Evolutionary conservation across 2,329 filamentous ascomycete species (phyloP).

Genomic region (Blastomyces silverae): DNA sequence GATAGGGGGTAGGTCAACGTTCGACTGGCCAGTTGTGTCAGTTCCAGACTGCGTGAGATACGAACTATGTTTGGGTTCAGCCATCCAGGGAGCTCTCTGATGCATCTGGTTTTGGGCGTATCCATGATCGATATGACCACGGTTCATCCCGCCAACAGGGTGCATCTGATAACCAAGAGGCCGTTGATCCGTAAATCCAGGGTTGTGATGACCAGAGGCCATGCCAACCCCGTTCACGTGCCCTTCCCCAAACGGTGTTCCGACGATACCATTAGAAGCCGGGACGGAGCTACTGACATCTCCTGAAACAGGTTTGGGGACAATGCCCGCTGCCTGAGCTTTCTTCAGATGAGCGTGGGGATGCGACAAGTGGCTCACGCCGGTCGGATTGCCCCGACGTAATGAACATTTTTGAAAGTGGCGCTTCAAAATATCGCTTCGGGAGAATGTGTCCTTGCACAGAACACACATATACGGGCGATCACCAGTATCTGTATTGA

Average conservation of each 20-base stretch:
- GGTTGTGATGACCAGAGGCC: constrained; percentile 25
- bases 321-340: constrained; percentile 43
- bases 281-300: constrained; percentile 42
- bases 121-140: constrained; percentile 34
- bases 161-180: constrained; percentile 40
- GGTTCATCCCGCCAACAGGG: constrained; percentile 39
- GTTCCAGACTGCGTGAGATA: constrained; percentile 37
- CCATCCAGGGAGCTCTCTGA: constrained; percentile 39
- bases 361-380: constrained; percentile 88
- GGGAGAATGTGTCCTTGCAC: constrained; percentile 95
- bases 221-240: constrained; percentile 40
- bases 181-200: constrained; percentile 38
- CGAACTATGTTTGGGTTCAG: constrained; percentile 41
- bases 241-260: constrained; percentile 39
- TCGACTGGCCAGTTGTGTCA: constrained; percentile 39
- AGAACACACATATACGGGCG: constrained; percentile 97
- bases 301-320: constrained; percentile 40
- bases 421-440: constrained; percentile 96
- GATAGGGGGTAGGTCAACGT: constrained; percentile 40
- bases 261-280: constrained; percentile 40
- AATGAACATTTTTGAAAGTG: constrained; percentile 99
- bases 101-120: constrained; percentile 34
- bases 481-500: constrained; percentile 75
- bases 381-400: constrained; percentile 88
- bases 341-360: constrained; percentile 85